A percentile compares a stretch with the other conserved stretches of the same genome.
These are phyloP conservation scores for Paraleonurus japonicus DNA, from an alignment of 257 asterid species.

Conservation along the genomic window DNA sequence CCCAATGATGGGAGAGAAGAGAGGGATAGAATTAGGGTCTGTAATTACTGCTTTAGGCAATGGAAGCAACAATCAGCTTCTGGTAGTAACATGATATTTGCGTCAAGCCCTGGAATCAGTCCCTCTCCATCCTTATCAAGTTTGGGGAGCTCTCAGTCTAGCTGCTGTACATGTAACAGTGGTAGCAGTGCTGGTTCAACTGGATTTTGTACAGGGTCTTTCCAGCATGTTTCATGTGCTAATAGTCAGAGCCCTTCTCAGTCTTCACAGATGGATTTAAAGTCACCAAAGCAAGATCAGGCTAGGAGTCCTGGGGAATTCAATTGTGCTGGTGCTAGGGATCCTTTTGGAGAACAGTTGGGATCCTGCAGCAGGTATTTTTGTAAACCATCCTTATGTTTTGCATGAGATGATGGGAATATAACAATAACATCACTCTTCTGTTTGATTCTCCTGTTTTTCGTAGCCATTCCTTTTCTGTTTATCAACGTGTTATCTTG, in stretches of 20 bases:
- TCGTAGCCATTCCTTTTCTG: neutral
- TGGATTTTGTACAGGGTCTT: slow-evolving; percentile 60
- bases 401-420: slow-evolving; percentile 9
- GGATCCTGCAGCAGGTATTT: slow-evolving; percentile 68
- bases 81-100: slow-evolving; percentile 37
- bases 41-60: slow-evolving; percentile 73
- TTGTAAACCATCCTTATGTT: slow-evolving; percentile 4
- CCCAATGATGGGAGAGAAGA: slow-evolving; percentile 47
- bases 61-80: slow-evolving; percentile 49
- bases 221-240: slow-evolving; percentile 60
- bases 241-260: slow-evolving; percentile 43
- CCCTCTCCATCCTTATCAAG: slow-evolving; percentile 65
- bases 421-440: neutral
- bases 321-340: slow-evolving; percentile 38
- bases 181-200: slow-evolving; percentile 65
- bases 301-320: slow-evolving; percentile 36
- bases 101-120: slow-evolving; percentile 48
- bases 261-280: slow-evolving; percentile 43
- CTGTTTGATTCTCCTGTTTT: slow-evolving; percentile 5
- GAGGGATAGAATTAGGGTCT: slow-evolving; percentile 61
- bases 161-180: slow-evolving; percentile 55
- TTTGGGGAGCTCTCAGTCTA: slow-evolving; percentile 60
- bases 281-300: slow-evolving; percentile 36
- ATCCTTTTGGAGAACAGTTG: slow-evolving; percentile 42
- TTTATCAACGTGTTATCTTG: slow-evolving; percentile 2